These are phyloP conservation scores for Acanthamoeba royreba DNA, from an alignment of 208 protist genomes.

Conservation along the genomic window DNA sequence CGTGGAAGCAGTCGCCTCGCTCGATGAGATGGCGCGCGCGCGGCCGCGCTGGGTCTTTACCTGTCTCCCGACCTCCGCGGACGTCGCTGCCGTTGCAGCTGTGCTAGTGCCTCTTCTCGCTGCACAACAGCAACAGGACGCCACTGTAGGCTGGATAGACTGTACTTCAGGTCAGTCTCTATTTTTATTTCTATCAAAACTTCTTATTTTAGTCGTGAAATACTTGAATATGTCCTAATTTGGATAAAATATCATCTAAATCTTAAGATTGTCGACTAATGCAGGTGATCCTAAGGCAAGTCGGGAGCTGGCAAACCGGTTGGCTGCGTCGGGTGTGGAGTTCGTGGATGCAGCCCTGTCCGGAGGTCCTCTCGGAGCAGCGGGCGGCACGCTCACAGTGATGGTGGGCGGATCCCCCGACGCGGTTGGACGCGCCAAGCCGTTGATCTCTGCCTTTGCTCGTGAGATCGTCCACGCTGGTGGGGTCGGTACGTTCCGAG, in stretches of 20 bases:
- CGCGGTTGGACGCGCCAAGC: not conserved
- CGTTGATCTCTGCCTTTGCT: not conserved
- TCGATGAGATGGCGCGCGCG: not conserved
- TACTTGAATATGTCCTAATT: not conserved
- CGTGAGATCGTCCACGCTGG: constrained; percentile 30
- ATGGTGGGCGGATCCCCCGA: constrained; percentile 22
- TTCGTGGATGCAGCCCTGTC: constrained; percentile 24
- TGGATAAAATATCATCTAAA: not conserved
- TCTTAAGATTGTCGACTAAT: not conserved
- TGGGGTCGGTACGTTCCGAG: not conserved
- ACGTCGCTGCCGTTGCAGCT: not conserved
- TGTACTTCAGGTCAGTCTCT: constrained; percentile 29
- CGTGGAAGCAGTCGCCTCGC: not conserved
- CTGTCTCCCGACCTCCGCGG: constrained; percentile 1
- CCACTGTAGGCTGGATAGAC: not conserved
- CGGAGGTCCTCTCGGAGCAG: not conserved
- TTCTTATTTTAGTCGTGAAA: not conserved
- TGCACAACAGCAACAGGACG: too few species aligned
- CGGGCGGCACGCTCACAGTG: not conserved
- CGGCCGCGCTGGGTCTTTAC: not conserved
- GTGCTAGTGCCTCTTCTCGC: not conserved
- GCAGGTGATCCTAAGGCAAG: not conserved
- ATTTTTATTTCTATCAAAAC: not conserved
- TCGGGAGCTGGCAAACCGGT: not conserved
- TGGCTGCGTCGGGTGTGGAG: not conserved